Conservation (phyloP, 2,329 filamentous ascomycete species). For the Microsporum ferrugineum region DNA sequence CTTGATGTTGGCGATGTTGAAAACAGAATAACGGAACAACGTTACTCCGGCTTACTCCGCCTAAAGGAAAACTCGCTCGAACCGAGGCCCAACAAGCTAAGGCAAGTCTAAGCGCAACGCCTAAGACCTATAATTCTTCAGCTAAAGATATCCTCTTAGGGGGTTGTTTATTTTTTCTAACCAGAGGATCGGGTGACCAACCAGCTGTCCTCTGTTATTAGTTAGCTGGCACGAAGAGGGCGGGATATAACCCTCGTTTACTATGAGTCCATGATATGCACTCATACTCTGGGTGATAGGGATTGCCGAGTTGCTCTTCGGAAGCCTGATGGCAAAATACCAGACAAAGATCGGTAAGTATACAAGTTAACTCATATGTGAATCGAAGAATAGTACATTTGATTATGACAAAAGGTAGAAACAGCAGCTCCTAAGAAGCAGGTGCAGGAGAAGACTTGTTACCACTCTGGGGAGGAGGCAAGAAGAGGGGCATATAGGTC, state of each 20-base stretch:
- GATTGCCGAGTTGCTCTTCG: neutral
- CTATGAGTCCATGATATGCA: no score
- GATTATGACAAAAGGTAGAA: neutral
- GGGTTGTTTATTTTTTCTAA: neutral
- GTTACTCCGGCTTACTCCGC: neutral
- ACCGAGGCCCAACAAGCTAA: neutral
- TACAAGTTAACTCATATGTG: neutral
- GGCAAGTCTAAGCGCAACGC: neutral
- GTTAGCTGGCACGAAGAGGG: no score
- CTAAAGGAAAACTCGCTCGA: neutral
- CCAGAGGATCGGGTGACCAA: neutral
- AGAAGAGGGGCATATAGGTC: constrained; percentile 55
- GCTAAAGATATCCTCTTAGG: neutral
- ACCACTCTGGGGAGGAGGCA: constrained; percentile 40
- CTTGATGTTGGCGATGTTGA: neutral
- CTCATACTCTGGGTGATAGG: no score
- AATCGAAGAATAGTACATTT: neutral
- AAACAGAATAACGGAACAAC: neutral
- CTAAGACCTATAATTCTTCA: neutral
- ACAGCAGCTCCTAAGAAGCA: neutral
- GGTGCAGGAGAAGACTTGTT: constrained; percentile 27
- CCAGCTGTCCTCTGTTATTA: neutral
- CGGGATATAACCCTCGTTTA: no score
- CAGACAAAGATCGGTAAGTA: neutral
- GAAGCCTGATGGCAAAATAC: neutral